A percentile compares a stretch with the other conserved stretches of the same genome.
phyloP scores from a whole-genome alignment of 2,329 filamentous ascomycete species.

The Aspergillus clavatus region DNA sequence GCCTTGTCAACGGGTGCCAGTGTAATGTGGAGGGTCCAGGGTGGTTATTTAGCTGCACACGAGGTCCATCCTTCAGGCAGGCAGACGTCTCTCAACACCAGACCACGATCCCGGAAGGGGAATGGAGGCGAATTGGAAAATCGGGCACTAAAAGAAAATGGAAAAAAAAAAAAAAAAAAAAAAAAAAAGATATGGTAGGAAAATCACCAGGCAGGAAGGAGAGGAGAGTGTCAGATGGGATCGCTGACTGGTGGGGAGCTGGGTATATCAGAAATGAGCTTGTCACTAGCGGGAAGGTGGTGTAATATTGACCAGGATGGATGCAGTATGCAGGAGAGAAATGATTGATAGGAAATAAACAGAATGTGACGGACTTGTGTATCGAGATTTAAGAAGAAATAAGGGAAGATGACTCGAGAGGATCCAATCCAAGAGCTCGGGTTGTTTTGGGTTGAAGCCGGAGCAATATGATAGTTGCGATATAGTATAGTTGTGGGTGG shows the following conservation, averaged over 20 bases:
- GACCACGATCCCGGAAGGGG: constrained; percentile 14
- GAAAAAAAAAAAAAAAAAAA: constrained; percentile 13
- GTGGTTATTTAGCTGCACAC: constrained; percentile 37
- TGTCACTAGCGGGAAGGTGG: constrained; percentile 35
- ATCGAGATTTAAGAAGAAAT: constrained; percentile 14
- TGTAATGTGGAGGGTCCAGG: constrained; percentile 36
- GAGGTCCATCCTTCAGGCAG: constrained; percentile 25
- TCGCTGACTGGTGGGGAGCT: constrained; percentile 18
- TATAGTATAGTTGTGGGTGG: too few species aligned
- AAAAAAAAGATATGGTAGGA: constrained; percentile 11
- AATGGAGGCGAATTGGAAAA: constrained; percentile 12
- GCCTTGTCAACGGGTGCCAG: constrained; percentile 19
- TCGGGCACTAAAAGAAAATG: constrained; percentile 6
- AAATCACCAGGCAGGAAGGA: constrained; percentile 12
- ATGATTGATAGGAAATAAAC: constrained; percentile 13
- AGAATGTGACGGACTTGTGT: neutral
- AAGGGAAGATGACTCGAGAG: constrained; percentile 8
- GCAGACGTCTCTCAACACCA: constrained; percentile 11
- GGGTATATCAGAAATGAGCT: constrained; percentile 27
- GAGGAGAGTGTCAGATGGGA: constrained; percentile 15
- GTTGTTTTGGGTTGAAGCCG: neutral
- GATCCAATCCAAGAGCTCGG: constrained; percentile 9
- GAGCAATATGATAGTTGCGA: neutral
- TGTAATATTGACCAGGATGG: constrained; percentile 37
- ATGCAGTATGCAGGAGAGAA: constrained; percentile 30